Base-by-base conservation (phyloP, 2,329 filamentous ascomycete genomes). In the Myriosclerotinia curreyana region DNA sequence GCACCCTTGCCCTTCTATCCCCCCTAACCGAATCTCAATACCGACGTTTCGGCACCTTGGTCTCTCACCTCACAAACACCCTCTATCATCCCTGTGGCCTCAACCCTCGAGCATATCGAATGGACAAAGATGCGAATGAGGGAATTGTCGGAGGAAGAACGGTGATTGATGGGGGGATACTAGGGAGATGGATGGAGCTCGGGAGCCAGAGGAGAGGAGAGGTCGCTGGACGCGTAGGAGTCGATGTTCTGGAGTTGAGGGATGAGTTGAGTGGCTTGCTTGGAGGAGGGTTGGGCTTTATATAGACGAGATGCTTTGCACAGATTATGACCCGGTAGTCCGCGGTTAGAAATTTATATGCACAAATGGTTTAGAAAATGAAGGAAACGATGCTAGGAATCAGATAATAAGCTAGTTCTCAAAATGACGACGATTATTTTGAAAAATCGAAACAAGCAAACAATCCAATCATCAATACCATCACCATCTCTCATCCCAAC, bases 11-110 rank as follows among this genome's bases (percentile, higher is more conserved):
- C 0, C 80, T 93, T 11, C 81, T 99, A 12, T 90, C 89, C 0
- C 86, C 94, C 0, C 80, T 98, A 1, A 80, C 87, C 0, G 94
- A 98, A 76, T 81, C 88, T 7, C 82, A 87, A 14, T 98, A 98
- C 77, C 88, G 95, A 1, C 88, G 93, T 0, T 83, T 99, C 4
- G 87, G 87, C 5, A 91, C 91, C 1, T 81, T 99, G 5, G 85
- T 93, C 54, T 90, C 88, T 5, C 92, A 96, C 74, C 81, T 99
- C 1, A 82, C 87, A 11, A 90, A 87, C 42, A 86, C 88, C 0
- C 83, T 97, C 9, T 87, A 91, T 51, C 87, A 92, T 67, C 79
- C 89, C 5, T 91, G 87, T 9, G 92, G 91, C 0, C 80, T 97
- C 58, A 98, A 98, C 76, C 89, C 92, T 2, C 86, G 90, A 63